Evolutionary conservation across 2,329 filamentous ascomycete species (phyloP), one percentile per base, ranked within the genome.

Genomic region (Fusarium ramigenum): DNA sequence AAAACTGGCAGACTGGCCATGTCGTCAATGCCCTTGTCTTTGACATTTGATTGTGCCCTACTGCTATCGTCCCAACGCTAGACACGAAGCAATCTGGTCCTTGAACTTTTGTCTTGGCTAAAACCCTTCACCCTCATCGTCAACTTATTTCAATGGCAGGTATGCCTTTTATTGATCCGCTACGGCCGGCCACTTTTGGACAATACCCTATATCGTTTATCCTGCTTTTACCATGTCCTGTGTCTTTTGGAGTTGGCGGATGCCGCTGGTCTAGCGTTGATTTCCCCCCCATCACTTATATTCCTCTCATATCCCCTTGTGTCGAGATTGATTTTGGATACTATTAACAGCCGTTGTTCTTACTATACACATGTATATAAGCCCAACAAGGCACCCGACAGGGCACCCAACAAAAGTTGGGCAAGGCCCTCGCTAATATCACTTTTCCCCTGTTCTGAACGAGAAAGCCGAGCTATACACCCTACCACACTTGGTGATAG

Each of bases 11-110:
- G 76, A 86, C 88, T 69, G 93, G 91, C 40, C 88, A 96, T 78
- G 85, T 96, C 39, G 83, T 97, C 61, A 96, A 95, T 79, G 94
- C 92, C 28, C 85, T 96, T 66, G 89, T 96, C 60, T 91, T 89
- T 76, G 82, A 85, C 68, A 81, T 82, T 73, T 86, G 83, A 81
- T 63, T 75, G 62, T 64, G n/a, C 52, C 61, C 54, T 53, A 57
- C 21, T 34, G 18, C 46, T n/a, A 30, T 37, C 37, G n/a, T 19
- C 12, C 42, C 9, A 37, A 15, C 37, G n/a, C 25, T n/a, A 23
- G 23, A 30, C 30, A 36, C 23, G 28, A 30, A 19, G n/a, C 25
- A n/a, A 49, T 8, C 32, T 23, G 36, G 8, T 23, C 23, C 30
- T 28, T 39, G 19, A 25, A 42, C 47, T 34, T 34, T 34, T 34